phyloP scores from a whole-genome alignment of 345 rosid species.

The Moricandia arvensis region DNA sequence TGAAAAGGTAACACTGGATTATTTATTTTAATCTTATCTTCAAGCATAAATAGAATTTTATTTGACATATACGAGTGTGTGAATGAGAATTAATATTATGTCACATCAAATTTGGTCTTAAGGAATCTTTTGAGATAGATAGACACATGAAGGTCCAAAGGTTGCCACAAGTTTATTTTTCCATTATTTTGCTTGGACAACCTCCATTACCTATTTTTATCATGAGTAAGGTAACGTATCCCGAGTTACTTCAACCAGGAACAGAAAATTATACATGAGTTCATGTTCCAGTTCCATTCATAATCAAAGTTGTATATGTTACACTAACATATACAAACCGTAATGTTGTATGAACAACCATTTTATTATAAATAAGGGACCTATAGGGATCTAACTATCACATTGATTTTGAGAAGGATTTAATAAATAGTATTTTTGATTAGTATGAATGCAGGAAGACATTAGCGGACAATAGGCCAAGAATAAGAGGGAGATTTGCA shows the following conservation, averaged over 20 bases:
- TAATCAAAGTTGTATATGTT: not conserved
- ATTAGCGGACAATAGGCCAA: conserved; percentile 91
- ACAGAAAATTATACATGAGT: not conserved
- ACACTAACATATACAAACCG: not conserved
- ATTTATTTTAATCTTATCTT: conserved; percentile 25
- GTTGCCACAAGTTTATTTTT: conserved; percentile 15
- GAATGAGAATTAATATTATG: conserved; percentile 23
- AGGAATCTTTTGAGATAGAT: conserved; percentile 36
- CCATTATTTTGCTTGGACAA: not conserved
- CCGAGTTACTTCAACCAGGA: not conserved
- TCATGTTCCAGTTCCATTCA: not conserved
- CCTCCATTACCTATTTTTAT: not conserved
- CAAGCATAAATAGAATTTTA: conserved; percentile 10
- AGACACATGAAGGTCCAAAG: conserved; percentile 31
- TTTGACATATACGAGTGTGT: conserved; percentile 15
- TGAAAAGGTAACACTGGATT: conserved; percentile 5
- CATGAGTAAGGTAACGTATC: not conserved
- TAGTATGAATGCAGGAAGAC: conserved; percentile 97
- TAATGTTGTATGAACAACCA: not conserved
- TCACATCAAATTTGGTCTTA: conserved; percentile 36
- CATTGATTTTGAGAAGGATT: not conserved
- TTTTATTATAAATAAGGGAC: not conserved
- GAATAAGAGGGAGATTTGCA: conserved; percentile 90
- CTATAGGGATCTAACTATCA: not conserved
- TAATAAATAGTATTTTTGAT: not conserved